Evolutionary conservation across 352 stramenopile species (phyloP), one percentile per base, ranked within the genome.

Genomic region (Pythium oligandrum): DNA sequence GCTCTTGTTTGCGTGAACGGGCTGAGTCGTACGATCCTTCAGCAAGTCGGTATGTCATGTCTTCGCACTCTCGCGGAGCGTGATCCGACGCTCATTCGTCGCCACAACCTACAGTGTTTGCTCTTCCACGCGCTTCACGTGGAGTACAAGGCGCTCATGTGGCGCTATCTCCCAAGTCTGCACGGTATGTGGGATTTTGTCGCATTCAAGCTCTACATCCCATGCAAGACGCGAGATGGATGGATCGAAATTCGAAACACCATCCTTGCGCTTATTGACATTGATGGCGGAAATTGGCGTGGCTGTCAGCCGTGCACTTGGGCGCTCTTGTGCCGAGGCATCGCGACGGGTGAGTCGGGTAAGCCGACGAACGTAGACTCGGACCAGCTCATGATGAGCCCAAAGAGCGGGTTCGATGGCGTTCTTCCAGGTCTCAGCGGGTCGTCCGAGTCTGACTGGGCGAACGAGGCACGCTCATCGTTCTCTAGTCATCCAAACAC

Each of bases 91-190:
- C 66, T 90, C 17, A 86, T 93, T 64, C 70, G 65, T 8, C 63
- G 65, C 11, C 66, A 85, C 34, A 79, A 76, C 44, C 46, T 93
- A 5, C 77, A 86, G 39, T 85, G 78, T 56, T 53, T 89, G 32
- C 62, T 94, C 5, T 93, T 92, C 63, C 80, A 83, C 38, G 82
- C 82, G 36, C 73, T 94, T 8, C 79, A 94, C 40, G 68, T 78
- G 4, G 80, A 89, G 55, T 80, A 75, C 48, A 90, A 70, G 26
- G 68, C 63, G 4, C 40, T 85, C 30, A 67, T 63, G 34, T 95
- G 83, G 82, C 53, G 55, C 2, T 88, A 87, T 46, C 44, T 90
- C 32, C 83, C 82, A 36, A 60, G 63, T 0, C 53, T 91, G 3
- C 77, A 92, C 32, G 83, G 83, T 0, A 79, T 95, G 64, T 88